Evolutionary conservation across 75 land plant species (phyloP), one percentile per base, ranked within the genome.

Genomic region (Pinus albicaulis): DNA sequence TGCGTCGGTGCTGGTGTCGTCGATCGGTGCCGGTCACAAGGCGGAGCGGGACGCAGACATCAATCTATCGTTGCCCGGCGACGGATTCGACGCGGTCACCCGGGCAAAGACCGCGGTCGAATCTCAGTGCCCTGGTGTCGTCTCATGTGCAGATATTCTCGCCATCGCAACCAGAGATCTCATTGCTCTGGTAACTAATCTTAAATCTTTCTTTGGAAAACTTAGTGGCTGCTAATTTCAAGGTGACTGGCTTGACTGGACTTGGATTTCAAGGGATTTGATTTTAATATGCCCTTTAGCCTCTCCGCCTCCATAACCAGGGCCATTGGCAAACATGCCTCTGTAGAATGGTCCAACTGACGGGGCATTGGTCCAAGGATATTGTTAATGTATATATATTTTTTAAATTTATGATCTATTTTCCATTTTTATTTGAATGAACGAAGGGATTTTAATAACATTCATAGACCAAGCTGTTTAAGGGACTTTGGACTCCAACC

Each of bases 91-190:
- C 77, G 89, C 82, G 59, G 78, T 94, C 55, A 79, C 79, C 56
- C 80, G 90, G 12, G 95, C 97, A 70, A 94, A 94, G 74, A 71
- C 87, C 55, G 92, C 95, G 19, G 88, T 88, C 56, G 97, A 94
- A 81, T 76, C 82, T 48, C 24, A 71, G 31, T 94, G 97, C 71
- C 97, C 97, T 57, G 90, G 88, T 73, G 78, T 88, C 56, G 97
- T 94, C 74, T 94, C 97, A 55, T 94, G 97, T 82, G 85, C 97
- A 77, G 97, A 94, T 76, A 82, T 92, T 80, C 86, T 94, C 76
- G 81, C 92, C 72, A 74, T 88, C 31, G 91, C 91, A 59, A 82
- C 95, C 56, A 78, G 97, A 24, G 92, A 94, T 75, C 89, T 77
- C 20, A 65, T 84, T n/a, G 28, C 36, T 23, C 53, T 82, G 85